Conservation (phyloP, 495 filamentous ascomycete species). For the Podospora pseudopauciseta region DNA sequence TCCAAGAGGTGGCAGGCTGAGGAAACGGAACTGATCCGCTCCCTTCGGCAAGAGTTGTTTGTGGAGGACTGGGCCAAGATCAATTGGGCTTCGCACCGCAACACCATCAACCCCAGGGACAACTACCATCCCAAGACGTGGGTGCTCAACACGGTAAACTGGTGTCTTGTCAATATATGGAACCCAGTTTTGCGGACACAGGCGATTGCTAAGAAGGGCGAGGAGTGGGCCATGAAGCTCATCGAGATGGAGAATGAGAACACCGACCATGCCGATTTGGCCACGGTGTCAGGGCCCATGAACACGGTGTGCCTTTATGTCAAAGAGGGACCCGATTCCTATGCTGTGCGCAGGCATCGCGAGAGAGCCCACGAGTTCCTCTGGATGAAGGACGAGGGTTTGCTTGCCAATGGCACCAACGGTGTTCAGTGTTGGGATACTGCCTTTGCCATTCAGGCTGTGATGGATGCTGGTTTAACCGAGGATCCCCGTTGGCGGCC, state of each 20-base stretch:
- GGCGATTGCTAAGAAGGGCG: conserved; percentile 57
- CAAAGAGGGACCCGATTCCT: conserved; percentile 72
- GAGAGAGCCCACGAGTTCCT: conserved; percentile 81
- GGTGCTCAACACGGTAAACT: conserved; percentile 73
- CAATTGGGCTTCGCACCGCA: conserved; percentile 71
- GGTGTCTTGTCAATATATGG: conserved; percentile 71
- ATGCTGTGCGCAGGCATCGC: conserved; percentile 70
- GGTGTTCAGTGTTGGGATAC: conserved; percentile 98
- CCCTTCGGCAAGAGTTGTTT: conserved; percentile 80
- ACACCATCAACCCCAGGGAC: conserved; percentile 73
- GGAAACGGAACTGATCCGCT: conserved; percentile 63
- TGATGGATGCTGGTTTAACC: conserved; percentile 73
- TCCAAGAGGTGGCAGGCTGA: conserved; percentile 72
- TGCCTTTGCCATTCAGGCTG: conserved; percentile 77
- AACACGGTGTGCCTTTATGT: conserved; percentile 82
- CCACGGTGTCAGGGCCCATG: conserved; percentile 85
- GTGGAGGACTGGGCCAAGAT: conserved; percentile 74
- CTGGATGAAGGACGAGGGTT: conserved; percentile 89
- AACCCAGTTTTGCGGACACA: conserved; percentile 65
- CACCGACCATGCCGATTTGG: conserved; percentile 81
- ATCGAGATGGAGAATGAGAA: conserved; percentile 87
- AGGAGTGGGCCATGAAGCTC: conserved; percentile 66
- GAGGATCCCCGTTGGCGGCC: conserved; percentile 71
- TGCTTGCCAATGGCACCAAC: conserved; percentile 94
- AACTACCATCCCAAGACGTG: conserved; percentile 92